Evolutionary conservation across 2,329 filamentous ascomycete genomes (phyloP), one percentile per base, ranked within the genome.

Genomic region (Mollisiaceae sp.): DNA sequence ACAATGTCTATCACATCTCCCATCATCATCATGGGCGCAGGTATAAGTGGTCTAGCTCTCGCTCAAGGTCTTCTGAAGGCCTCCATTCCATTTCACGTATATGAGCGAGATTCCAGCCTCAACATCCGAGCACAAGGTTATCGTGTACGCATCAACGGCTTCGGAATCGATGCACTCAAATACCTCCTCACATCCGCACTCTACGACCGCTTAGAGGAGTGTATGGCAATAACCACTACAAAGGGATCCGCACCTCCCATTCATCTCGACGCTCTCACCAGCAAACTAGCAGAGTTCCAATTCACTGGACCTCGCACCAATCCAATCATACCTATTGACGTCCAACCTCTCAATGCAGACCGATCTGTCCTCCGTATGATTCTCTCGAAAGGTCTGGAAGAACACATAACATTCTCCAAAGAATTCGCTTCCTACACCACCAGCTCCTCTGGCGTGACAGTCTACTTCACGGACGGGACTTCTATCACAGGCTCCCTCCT

Each of bases 101-200:
- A 84, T 71, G 86, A 89, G 76, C 84, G 84, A 47, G 83, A 87
- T 68, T 63, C 72, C 3, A 78, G 82, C 47, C 77, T 83, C 52
- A 77, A 55, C 22, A 36, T 57, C 24, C 36, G 65, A 18, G 50
- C 63, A 18, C 78, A 80, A 65, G 78, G 79, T 1, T 80, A 79
- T 64, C 75, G 78, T 20, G 67, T 80, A 0, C 72, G 75, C 8
- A 68, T 78, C 6, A 70, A 65, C 1, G 62, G 43, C 27, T 67
- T 74, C 9, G 76, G 75, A 0, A 67, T 69, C 12, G 36, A 67
- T n/a, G 72, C 72, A 0, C 66, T 70, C 47, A 62, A 67, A 24
- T 14, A 78, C 8, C 77, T 88, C 20, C 77, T 89, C 38, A 82
- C 85, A 1, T 79, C 81, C 0, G 81, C 83, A 58, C 79, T 82